Percentiles rank a stretch among this genome's conserved stretches.
Conservation (phyloP, 768 basidiomycete genomes). For the Rhizopogon vesiculosus region DNA sequence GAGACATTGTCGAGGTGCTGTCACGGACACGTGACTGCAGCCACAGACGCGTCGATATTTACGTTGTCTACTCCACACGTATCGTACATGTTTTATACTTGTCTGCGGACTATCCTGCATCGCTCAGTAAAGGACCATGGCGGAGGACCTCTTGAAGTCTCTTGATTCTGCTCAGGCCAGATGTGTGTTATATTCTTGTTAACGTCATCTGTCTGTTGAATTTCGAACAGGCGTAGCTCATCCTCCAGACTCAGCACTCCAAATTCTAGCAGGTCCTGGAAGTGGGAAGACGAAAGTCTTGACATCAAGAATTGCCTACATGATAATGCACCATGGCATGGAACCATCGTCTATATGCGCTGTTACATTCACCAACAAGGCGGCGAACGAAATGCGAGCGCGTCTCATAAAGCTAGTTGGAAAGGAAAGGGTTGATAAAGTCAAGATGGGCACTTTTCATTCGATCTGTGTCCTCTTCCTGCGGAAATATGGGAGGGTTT, state of each 20-base stretch:
- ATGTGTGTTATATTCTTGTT: background rate
- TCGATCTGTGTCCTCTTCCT: slow-evolving; percentile 70
- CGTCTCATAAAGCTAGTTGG: slow-evolving; percentile 68
- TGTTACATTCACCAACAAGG: slow-evolving; percentile 89
- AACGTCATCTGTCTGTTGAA: background rate
- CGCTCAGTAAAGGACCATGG: background rate
- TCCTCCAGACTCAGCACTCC: slow-evolving; percentile 56
- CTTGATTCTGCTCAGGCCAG: slow-evolving; percentile 7
- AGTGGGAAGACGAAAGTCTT: slow-evolving; percentile 73
- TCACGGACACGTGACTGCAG: slow-evolving; percentile 1
- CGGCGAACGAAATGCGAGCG: slow-evolving; percentile 81
- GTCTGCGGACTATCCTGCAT: no score
- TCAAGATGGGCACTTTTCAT: slow-evolving; percentile 78
- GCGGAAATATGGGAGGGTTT: slow-evolving; percentile 52
- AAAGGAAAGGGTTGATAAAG: slow-evolving; percentile 41
- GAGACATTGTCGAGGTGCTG: no score
- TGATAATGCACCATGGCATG: slow-evolving; percentile 50
- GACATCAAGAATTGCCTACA: slow-evolving; percentile 62
- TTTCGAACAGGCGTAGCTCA: slow-evolving; percentile 56
- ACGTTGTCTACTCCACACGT: background rate
- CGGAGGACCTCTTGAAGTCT: background rate
- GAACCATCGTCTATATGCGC: slow-evolving; percentile 62
- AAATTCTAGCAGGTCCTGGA: slow-evolving; percentile 81
- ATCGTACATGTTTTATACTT: background rate
- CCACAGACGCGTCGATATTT: slow-evolving; percentile 1